These are phyloP conservation scores for Colletotrichum sp. DNA, from an alignment of 2,329 filamentous ascomycete genomes.

Conservation along the genomic window DNA sequence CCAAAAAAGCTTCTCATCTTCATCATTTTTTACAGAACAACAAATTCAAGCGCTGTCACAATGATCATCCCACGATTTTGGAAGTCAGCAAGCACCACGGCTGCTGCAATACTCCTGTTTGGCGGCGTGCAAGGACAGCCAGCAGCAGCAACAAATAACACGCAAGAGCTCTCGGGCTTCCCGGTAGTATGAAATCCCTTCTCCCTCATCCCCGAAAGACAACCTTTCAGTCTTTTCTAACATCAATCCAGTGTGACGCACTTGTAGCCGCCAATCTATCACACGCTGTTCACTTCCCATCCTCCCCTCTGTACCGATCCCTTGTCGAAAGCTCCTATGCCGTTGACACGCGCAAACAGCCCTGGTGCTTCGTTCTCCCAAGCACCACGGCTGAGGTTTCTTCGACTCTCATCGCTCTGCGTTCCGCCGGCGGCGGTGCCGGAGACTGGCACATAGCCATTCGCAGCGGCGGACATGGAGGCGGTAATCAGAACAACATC, in stretches of 20 bases:
- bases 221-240: not conserved
- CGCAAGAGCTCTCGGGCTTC: not conserved
- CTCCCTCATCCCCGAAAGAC: not conserved
- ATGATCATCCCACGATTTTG: not conserved
- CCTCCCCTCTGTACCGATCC: not conserved
- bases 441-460: not conserved
- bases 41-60: not conserved
- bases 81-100: not conserved
- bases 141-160: not conserved
- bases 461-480: constrained; percentile 53
- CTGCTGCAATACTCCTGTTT: not conserved
- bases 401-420: not conserved
- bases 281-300: not conserved
- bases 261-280: not conserved
- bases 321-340: not conserved
- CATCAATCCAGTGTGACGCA: not conserved
- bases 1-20: not conserved
- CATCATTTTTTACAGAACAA: not conserved
- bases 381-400: not conserved
- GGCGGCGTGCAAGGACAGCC: not conserved
- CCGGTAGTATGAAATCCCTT: not conserved
- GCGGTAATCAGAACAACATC: constrained; percentile 46
- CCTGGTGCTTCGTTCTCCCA: not conserved
- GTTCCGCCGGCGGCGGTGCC: not conserved
- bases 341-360: not conserved